Conservation (phyloP, 768 basidiomycete species). For the Stropharia rugosoannulata region DNA sequence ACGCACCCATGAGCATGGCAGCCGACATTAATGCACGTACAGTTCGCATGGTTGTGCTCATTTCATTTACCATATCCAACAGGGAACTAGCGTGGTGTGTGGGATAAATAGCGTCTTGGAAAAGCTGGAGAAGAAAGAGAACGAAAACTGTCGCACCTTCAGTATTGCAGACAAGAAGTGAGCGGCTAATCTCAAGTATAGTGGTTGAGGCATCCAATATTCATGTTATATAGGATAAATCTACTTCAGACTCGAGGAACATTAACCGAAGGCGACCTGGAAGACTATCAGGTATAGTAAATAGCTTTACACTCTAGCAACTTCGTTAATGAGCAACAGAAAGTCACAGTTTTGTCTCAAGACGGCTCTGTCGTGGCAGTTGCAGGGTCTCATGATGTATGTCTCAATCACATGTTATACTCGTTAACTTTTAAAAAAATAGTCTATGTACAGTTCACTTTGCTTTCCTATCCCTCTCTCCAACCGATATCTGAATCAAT, state of each 20-base stretch:
- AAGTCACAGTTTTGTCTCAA: conserved; percentile 83
- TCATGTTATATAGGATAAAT: conserved; percentile 44
- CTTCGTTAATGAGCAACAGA: conserved; percentile 46
- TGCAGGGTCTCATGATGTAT: conserved; percentile 72
- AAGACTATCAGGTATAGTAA: conserved; percentile 81
- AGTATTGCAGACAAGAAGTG: conserved; percentile 59
- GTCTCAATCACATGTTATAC: conserved; percentile 19
- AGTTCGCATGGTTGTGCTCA: neutral
- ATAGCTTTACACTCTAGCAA: conserved; percentile 1
- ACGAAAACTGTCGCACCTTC: conserved; percentile 85
- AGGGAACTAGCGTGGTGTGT: conserved; percentile 65
- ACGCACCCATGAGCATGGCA: conserved; percentile 97
- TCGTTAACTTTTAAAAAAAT: conserved; percentile 2
- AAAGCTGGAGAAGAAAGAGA: conserved; percentile 60
- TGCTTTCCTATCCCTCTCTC: conserved; percentile 67
- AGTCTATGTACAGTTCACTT: conserved; percentile 46
- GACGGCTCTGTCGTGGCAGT: conserved; percentile 63
- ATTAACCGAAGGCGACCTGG: conserved; percentile 53
- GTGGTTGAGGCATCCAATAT: conserved; percentile 1
- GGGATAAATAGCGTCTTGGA: conserved; percentile 83
- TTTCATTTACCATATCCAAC: neutral
- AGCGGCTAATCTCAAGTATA: conserved; percentile 16
- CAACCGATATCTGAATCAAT: conserved; percentile 46
- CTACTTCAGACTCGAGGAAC: conserved; percentile 58
- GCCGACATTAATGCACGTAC: conserved; percentile 53